phyloP scores from a whole-genome alignment of 2,329 filamentous ascomycete species.

The Penicillium sclerotiorum region DNA sequence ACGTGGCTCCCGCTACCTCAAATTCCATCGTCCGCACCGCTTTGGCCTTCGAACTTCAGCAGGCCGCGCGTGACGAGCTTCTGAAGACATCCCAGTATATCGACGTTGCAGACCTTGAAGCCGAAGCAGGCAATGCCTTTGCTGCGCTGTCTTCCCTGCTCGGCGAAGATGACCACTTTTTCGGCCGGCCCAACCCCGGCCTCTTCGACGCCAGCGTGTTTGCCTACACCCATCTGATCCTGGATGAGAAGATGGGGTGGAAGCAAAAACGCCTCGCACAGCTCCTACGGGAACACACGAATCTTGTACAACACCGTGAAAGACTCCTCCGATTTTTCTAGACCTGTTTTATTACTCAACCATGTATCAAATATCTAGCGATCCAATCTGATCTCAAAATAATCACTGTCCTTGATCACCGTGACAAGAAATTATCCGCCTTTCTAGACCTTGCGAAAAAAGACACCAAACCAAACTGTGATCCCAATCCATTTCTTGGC shows the following conservation, averaged over 20 bases:
- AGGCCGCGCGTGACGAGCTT: slow-evolving; percentile 75
- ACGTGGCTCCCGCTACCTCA: slow-evolving; percentile 65
- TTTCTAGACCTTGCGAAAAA: slow-evolving; percentile 48
- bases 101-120: slow-evolving; percentile 60
- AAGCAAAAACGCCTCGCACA: slow-evolving; percentile 62
- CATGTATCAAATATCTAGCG: slow-evolving; percentile 5
- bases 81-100: slow-evolving; percentile 61
- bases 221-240: slow-evolving; percentile 80
- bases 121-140: slow-evolving; percentile 64
- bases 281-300: slow-evolving; percentile 59
- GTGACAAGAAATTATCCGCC: too few species aligned
- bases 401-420: slow-evolving; percentile 6
- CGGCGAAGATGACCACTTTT: slow-evolving; percentile 64
- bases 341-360: slow-evolving; percentile 18
- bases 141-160: slow-evolving; percentile 63
- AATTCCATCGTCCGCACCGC: slow-evolving; percentile 65
- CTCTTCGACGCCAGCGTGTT: slow-evolving; percentile 89
- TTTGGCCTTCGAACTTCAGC: slow-evolving; percentile 67
- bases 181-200: slow-evolving; percentile 60
- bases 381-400: slow-evolving; percentile 1
- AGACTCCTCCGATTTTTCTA: slow-evolving; percentile 60
- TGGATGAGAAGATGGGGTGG: slow-evolving; percentile 68
- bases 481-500: slow-evolving; percentile 66
- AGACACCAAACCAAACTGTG: slow-evolving; percentile 57
- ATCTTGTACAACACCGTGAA: slow-evolving; percentile 67